Evolutionary conservation across 1,284 basidiomycete species (phyloP), one percentile per base, ranked within the genome.

Genomic region (Cutaneotrichosporon arboriforme): DNA sequence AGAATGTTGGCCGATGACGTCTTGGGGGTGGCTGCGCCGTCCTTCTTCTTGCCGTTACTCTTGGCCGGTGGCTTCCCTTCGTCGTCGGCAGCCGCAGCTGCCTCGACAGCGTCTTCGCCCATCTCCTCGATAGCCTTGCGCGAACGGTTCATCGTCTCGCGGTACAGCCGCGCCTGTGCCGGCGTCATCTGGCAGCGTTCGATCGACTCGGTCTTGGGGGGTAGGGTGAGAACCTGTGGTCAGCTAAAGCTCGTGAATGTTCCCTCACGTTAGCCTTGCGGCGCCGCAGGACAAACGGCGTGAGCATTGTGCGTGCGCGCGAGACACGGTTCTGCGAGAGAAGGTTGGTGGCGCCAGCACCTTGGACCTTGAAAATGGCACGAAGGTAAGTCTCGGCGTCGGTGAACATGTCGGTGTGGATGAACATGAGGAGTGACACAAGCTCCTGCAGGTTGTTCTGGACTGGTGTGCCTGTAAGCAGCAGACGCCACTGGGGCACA

Each of bases 391-490:
- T 85, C 52, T 81, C 80, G 15, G 81, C 83, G 35, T 84, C 84
- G 21, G 81, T 82, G 70, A 99, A 96, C 65, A 91, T 85, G 51
- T 89, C 83, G 5, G 92, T 92, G 55, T 97, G 81, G 69, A 98
- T 98, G 77, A 99, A 99, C 76, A 96, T 97, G 78, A 99, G 87
- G 60, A 99, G 78, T 12, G 96, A 98, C 90, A 97, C 90, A 50
- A 99, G 83, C 74, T 98, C 96, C 72, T 97, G 79, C 49, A 82
- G 65, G 58, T 82, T 81, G 70, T 82, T 82, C 65, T 82, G 96
- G 59, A 99, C 73, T 0, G 96, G 96, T 2, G 96, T 99, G 8
- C 96, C 96, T 0, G 96, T 98, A 12, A 99, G 80, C 18, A 99
- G 81, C 23, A 98, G 77, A 39, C 93, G 81, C 93, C 94, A 98